A percentile compares a stretch with the other conserved stretches of the same genome.
phyloP scores from a whole-genome alignment of 1,284 basidiomycete genomes.

The Rhodotorula sp. region DNA sequence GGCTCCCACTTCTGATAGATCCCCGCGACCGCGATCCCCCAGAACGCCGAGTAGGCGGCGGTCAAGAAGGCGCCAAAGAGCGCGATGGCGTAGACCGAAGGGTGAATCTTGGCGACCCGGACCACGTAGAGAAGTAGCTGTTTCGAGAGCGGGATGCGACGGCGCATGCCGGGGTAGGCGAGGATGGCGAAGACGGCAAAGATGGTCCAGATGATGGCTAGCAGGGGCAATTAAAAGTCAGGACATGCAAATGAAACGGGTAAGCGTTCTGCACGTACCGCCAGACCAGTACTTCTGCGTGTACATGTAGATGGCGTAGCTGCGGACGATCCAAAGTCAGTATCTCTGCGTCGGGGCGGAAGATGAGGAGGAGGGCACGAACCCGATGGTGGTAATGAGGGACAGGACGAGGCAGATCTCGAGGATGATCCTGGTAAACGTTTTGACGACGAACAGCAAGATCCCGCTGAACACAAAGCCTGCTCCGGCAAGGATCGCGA shows the following conservation, averaged over 20 bases:
- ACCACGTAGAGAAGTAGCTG: conserved; percentile 71
- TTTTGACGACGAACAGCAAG: conserved; percentile 42
- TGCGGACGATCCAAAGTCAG: no score
- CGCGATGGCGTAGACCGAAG: conserved; percentile 74
- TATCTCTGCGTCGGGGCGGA: no score
- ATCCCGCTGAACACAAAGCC: conserved; percentile 34
- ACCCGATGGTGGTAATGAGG: conserved; percentile 51
- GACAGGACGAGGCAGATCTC: conserved; percentile 67
- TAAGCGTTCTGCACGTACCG: conserved; percentile 42
- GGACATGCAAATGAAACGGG: no score
- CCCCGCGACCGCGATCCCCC: conserved; percentile 62
- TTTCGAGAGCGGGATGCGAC: conserved; percentile 74
- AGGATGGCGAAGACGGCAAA: conserved; percentile 47
- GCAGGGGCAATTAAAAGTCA: no score
- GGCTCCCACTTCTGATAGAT: conserved; percentile 49
- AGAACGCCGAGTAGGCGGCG: conserved; percentile 53
- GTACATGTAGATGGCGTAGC: no score
- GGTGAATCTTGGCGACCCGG: conserved; percentile 61
- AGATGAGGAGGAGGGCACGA: conserved; percentile 47
- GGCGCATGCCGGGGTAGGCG: conserved; percentile 63
- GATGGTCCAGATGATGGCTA: conserved; percentile 68
- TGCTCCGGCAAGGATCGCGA: conserved; percentile 28
- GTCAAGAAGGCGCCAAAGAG: conserved; percentile 69
- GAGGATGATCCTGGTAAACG: conserved; percentile 76
- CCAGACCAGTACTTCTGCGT: conserved; percentile 59